These are phyloP conservation scores for Scenedesmus sp. DNA, from an alignment of 163 green algal species.

Conservation along the genomic window DNA sequence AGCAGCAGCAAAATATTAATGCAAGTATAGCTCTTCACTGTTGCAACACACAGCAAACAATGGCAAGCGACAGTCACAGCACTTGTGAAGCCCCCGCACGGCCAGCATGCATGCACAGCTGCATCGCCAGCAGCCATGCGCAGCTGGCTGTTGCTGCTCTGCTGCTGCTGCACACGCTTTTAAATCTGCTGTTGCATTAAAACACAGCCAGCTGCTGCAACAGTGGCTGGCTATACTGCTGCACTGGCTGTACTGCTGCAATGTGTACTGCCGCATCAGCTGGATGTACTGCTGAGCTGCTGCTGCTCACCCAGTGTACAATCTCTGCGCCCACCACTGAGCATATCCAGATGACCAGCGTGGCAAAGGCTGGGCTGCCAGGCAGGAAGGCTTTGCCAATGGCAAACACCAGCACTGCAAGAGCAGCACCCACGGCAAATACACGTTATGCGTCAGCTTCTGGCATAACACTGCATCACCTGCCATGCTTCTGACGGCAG, in stretches of 20 bases:
- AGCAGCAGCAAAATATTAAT: neutral
- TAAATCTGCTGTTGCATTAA: too few species aligned
- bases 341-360: constrained; percentile 51
- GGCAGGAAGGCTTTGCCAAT: constrained; percentile 46
- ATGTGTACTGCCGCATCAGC: too few species aligned
- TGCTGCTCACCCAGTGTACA: constrained; percentile 40
- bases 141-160: too few species aligned
- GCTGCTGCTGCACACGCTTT: too few species aligned
- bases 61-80: neutral
- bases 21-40: neutral
- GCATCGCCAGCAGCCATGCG: neutral
- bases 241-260: too few species aligned
- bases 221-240: too few species aligned
- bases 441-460: neutral
- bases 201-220: too few species aligned
- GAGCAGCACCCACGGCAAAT: neutral
- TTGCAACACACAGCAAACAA: neutral
- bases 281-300: neutral
- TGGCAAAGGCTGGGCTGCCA: constrained; percentile 31
- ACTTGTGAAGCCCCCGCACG: too few species aligned
- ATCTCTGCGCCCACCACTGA: constrained; percentile 37
- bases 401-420: constrained; percentile 47
- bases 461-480: too few species aligned
- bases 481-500: too few species aligned
- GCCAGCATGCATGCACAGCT: too few species aligned